Conservation (phyloP, 1,284 basidiomycete genomes). For the Uromyces viciae-fabae region DNA sequence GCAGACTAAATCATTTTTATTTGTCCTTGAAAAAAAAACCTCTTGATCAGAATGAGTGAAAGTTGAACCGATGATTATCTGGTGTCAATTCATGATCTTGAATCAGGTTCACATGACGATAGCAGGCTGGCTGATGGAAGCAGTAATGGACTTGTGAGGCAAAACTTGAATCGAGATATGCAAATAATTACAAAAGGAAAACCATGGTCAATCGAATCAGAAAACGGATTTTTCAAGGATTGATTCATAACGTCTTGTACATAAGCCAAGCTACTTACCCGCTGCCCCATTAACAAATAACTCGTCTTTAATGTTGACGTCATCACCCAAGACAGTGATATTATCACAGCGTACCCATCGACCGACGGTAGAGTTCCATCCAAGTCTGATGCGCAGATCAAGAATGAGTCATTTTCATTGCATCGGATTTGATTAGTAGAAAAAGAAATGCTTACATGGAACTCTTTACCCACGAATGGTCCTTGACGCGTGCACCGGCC, state of each 20-base stretch:
- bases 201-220: background rate
- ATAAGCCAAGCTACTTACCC: background rate
- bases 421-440: background rate
- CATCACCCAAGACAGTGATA: conserved; percentile 60
- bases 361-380: conserved; percentile 61
- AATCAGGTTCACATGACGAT: background rate
- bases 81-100: too few relatives aligned
- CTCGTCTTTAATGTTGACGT: conserved; percentile 61
- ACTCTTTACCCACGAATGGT: conserved; percentile 60
- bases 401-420: too few relatives aligned
- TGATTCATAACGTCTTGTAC: background rate
- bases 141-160: conserved; percentile 24
- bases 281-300: conserved; percentile 59
- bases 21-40: too few relatives aligned
- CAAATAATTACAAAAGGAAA: background rate
- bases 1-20: too few relatives aligned
- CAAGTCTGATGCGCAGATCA: too few relatives aligned
- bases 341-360: conserved; percentile 60
- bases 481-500: conserved; percentile 57
- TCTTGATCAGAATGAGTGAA: too few relatives aligned
- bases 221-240: background rate
- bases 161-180: background rate
- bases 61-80: too few relatives aligned
- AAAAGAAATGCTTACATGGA: conserved; percentile 56
- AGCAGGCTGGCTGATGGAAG: background rate